Conservation (phyloP, 441 rosid genomes). For the Gossypium davidsonii region DNA sequence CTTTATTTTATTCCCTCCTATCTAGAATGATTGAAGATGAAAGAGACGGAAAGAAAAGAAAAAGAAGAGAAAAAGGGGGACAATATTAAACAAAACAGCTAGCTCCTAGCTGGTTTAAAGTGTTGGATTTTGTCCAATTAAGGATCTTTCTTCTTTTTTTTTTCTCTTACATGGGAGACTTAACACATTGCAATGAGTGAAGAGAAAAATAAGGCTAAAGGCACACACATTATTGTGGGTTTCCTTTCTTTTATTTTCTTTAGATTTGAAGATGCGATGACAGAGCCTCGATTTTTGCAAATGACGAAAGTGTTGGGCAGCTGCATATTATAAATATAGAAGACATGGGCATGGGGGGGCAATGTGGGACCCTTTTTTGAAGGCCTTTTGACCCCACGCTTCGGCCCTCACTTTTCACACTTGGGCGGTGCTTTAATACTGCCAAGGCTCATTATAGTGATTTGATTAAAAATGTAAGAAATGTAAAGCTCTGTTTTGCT, state of each 20-base stretch:
- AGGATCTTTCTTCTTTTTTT: neutral
- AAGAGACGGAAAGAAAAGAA: neutral
- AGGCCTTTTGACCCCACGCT: conserved; percentile 1
- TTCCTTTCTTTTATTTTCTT: neutral
- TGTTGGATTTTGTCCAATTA: neutral
- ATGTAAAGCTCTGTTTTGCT: neutral
- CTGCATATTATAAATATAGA: conserved; percentile 40
- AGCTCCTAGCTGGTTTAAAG: conserved; percentile 13
- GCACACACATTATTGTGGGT: neutral
- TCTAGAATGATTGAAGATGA: neutral
- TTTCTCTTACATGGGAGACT: neutral
- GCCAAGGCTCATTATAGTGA: neutral
- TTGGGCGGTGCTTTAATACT: conserved; percentile 16
- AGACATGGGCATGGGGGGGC: conserved; percentile 5
- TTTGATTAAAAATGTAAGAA: neutral
- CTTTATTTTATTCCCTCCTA: conserved; percentile 45
- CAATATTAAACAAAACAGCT: conserved; percentile 19
- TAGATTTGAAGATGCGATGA: neutral
- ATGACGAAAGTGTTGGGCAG: conserved; percentile 33
- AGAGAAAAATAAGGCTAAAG: neutral
- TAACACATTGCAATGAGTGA: neutral
- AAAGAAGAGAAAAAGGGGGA: conserved; percentile 3
- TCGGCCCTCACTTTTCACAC: neutral
- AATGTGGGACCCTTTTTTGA: conserved; percentile 22
- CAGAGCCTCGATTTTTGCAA: neutral